Evolutionary conservation across 352 stramenopile genomes (phyloP), one percentile per base, ranked within the genome.

Genomic region (Elongisporangium anandrum): DNA sequence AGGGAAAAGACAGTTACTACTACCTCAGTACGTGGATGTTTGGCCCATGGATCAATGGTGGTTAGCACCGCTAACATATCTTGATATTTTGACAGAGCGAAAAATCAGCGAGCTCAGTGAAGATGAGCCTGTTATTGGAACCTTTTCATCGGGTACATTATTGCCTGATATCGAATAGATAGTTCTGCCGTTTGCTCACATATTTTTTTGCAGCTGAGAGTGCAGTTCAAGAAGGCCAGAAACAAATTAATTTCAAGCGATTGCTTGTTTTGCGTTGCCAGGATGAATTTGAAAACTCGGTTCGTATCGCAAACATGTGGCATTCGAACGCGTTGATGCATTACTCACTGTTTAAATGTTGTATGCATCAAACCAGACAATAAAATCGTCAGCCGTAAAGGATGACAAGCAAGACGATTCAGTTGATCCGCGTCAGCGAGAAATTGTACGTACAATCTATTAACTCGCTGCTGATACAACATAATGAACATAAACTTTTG

Each of bases 251-350:
- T 54, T 95, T 95, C 66, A 91, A 87, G 58, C 69, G 77, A 7
- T 67, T 95, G 23, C 69, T 95, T 9, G 79, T 95, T 10, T 83
- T 74, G 9, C 75, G 81, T 15, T 95, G 85, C 66, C 87, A 95
- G 60, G 48, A 72, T 39, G 84, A 93, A 63, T 95, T 95, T 55
- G 85, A 95, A 50, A 92, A 88, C 67, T 77, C 70, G 59, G 80
- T 87, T 70, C 23, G 61, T 21, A 45, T 47, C 22, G n/a, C 1
- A 55, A 16, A 41, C 20, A 41, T 21, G 20, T 20, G 39, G 50
- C 50, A 23, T 26, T 20, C 19, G 22, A 23, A 52, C 21, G 38
- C 24, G 23, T 49, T 15, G 21, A 13, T 51, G n/a, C n/a, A n/a
- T 54, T 15, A 54, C 23, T 22, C 15, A 50, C 12, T 34, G 24